These are phyloP conservation scores for Russula olivacea DNA, from an alignment of 768 basidiomycete genomes.

Conservation along the genomic window DNA sequence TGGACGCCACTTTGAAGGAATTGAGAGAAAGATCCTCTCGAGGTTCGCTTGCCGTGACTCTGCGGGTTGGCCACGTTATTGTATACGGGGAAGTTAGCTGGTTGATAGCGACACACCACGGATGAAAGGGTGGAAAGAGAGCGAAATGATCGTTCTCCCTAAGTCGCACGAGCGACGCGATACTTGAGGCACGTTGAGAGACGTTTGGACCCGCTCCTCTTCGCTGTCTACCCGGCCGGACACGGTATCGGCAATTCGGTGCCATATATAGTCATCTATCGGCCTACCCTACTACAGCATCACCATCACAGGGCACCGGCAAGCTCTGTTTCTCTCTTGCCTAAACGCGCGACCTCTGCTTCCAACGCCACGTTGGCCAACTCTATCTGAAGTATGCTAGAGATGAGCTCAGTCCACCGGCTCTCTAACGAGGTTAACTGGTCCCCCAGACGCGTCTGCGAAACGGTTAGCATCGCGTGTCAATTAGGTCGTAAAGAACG, in stretches of 20 bases:
- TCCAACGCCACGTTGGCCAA: constrained; percentile 90
- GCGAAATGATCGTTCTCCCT: neutral
- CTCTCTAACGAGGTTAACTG: constrained; percentile 79
- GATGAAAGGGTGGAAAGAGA: neutral
- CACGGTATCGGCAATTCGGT: constrained; percentile 5
- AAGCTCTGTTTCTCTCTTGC: constrained; percentile 56
- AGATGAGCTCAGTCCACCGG: constrained; percentile 90
- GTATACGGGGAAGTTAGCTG: neutral
- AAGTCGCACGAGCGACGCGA: constrained; percentile 11
- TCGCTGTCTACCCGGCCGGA: constrained; percentile 14
- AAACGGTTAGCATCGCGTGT: neutral
- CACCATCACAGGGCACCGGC: constrained; percentile 33
- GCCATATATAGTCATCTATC: constrained; percentile 12
- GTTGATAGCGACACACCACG: constrained; percentile 12
- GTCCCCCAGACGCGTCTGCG: constrained; percentile 67
- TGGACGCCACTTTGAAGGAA: constrained; percentile 43
- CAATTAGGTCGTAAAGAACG: neutral
- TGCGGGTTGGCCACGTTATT: neutral
- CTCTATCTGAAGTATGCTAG: constrained; percentile 87
- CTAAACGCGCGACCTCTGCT: constrained; percentile 62
- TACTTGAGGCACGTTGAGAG: constrained; percentile 1
- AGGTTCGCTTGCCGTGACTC: constrained; percentile 10
- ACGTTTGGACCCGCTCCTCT: neutral
- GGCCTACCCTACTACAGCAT: constrained; percentile 12
- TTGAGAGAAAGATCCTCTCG: neutral